Conservation (phyloP, 768 basidiomycete genomes). For the Boletus tomentosulus region DNA sequence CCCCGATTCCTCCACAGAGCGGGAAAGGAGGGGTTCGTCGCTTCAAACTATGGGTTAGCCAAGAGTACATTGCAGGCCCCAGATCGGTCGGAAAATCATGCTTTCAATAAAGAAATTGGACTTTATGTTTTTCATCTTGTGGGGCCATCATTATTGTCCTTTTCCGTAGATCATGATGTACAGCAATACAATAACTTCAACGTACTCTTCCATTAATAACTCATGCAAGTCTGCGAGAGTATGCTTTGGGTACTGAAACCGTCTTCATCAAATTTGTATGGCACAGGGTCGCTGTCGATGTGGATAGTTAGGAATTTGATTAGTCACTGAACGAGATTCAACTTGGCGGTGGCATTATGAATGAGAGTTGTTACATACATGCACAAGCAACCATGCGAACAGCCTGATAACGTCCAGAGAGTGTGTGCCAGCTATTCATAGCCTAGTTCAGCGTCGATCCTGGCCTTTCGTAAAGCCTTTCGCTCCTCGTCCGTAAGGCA, state of each 20-base stretch:
- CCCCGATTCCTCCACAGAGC: not conserved
- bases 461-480: conserved; percentile 51
- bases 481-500: conserved; percentile 39
- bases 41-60: not conserved
- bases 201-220: too few relatives aligned
- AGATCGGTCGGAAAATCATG: not conserved
- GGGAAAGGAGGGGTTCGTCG: not conserved
- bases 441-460: conserved; percentile 60
- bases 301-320: too few relatives aligned
- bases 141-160: not conserved
- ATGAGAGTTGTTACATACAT: conserved; percentile 1
- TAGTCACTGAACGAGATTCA: too few relatives aligned
- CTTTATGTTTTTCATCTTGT: not conserved
- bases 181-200: not conserved
- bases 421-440: conserved; percentile 37
- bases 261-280: not conserved
- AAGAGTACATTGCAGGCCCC: not conserved
- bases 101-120: not conserved
- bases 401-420: not conserved
- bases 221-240: too few relatives aligned
- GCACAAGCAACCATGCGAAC: not conserved
- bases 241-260: too few relatives aligned
- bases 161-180: not conserved
- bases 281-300: too few relatives aligned
- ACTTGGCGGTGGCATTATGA: not conserved